phyloP scores from a whole-genome alignment of 169 alveolate genomes.

The Eimeria acervulina region DNA sequence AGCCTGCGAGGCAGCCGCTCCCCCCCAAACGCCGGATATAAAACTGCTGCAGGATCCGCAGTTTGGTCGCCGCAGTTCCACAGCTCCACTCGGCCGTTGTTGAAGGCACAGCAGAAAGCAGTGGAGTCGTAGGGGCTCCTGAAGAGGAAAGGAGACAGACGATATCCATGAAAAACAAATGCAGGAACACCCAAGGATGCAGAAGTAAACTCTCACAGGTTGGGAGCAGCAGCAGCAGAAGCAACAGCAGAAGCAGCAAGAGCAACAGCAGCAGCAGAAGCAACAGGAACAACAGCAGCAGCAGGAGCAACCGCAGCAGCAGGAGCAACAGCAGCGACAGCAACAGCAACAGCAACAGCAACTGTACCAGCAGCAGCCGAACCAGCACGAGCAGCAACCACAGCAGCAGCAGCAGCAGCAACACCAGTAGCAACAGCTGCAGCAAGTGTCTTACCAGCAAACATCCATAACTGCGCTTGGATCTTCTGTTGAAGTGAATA shows the following conservation, averaged over 20 bases:
- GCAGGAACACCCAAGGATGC: too few relatives aligned
- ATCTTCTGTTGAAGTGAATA: slow-evolving; percentile 32
- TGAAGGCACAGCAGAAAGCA: slow-evolving; percentile 92
- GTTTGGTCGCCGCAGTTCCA: slow-evolving; percentile 93
- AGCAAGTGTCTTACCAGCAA: slow-evolving; percentile 76
- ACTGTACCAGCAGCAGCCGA: neutral
- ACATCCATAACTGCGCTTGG: slow-evolving; percentile 72
- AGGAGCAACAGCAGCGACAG: neutral
- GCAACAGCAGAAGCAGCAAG: neutral
- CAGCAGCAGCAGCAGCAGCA: slow-evolving; percentile 7
- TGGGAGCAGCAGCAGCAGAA: neutral
- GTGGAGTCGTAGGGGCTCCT: slow-evolving; percentile 94
- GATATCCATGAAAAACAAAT: too few relatives aligned
- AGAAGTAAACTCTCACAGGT: neutral
- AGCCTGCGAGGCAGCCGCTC: neutral
- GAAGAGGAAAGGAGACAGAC: slow-evolving; percentile 48
- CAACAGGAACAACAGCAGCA: neutral
- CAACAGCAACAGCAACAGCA: neutral
- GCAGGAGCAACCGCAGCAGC: neutral
- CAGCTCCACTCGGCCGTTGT: slow-evolving; percentile 96
- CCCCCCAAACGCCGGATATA: slow-evolving; percentile 83
- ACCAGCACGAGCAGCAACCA: neutral
- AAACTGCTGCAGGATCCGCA: slow-evolving; percentile 80
- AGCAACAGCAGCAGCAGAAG: neutral
- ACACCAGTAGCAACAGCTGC: neutral